Base-by-base conservation (phyloP, 257 asterid species). In the Pogostemon cablin region DNA sequence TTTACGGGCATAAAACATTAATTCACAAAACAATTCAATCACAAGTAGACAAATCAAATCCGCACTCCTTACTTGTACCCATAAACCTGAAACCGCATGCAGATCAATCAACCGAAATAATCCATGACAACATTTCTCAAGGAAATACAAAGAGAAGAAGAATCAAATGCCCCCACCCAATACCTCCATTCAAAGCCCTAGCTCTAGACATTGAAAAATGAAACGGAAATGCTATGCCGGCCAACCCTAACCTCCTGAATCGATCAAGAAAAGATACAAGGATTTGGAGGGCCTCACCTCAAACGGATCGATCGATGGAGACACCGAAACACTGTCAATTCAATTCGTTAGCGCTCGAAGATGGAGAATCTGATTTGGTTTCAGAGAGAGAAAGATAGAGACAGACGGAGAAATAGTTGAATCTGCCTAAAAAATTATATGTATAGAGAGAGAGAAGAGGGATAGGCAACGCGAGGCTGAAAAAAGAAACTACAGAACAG, bases 381-480 rank as follows among this genome's bases (percentile, higher is more conserved):
- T 38, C 15, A 52, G 79, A 79, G 38, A 20, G 67, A 49, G 69
- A 73, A 70, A n/a, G 58, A 59, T 69, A 57, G 81, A 39, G 38
- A 71, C 12, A 5, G 50, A 35, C 20, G 62, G 67, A 70, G 66
- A 68, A 74, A 76, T 71, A 70, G 53, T 34, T 6, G 66, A 72
- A 68, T 17, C 1, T 17, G 76, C 63, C 25, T 49, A 79, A 77
- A 48, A 52, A 49, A 25, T 25, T 52, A 50, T 40, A 48, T 53
- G 9, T 58, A 54, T 38, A 61, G 49, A 75, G 47, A 32, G 74
- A 41, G 47, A 49, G 17, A 77, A 47, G 78, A 39, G 73, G 67
- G 80, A 73, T 69, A 67, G 72, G 79, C 9, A 76, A 81, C 77
- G 65, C 86, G 71, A 76, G 84, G 86, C 84, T 81, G 81, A 74